A percentile compares a stretch with the other conserved stretches of the same genome.
These are phyloP conservation scores for Saitozyma podzolica DNA, from an alignment of 768 basidiomycete genomes.

Conservation along the genomic window DNA sequence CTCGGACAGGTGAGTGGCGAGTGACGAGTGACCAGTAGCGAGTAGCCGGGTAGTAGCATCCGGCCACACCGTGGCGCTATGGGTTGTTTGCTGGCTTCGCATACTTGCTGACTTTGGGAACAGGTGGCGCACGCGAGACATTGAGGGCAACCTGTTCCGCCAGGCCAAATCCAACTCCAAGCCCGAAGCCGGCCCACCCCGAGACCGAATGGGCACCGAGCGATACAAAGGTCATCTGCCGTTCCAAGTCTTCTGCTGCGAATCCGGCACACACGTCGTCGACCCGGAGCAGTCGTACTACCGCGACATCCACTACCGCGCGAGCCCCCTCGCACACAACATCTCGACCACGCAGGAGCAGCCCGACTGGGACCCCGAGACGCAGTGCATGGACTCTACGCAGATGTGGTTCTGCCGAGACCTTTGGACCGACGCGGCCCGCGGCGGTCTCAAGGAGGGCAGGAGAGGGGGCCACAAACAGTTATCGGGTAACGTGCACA, in stretches of 20 bases:
- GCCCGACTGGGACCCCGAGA: slow-evolving; percentile 72
- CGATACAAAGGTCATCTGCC: slow-evolving; percentile 90
- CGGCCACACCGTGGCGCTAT: neutral
- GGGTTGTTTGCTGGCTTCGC: neutral
- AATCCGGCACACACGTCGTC: slow-evolving; percentile 94
- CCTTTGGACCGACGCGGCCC: slow-evolving; percentile 87
- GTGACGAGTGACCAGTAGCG: neutral
- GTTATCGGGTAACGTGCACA: slow-evolving; percentile 32
- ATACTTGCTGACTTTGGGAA: neutral
- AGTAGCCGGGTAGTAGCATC: too few relatives aligned
- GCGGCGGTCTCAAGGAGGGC: slow-evolving; percentile 60
- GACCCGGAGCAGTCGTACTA: slow-evolving; percentile 97
- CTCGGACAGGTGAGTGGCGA: slow-evolving; percentile 75
- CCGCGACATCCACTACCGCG: slow-evolving; percentile 78
- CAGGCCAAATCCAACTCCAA: slow-evolving; percentile 93
- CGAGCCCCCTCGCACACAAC: slow-evolving; percentile 79
- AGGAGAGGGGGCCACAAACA: slow-evolving; percentile 42
- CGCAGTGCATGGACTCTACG: slow-evolving; percentile 87
- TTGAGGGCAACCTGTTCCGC: slow-evolving; percentile 96
- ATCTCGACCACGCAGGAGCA: slow-evolving; percentile 59
- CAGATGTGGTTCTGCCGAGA: slow-evolving; percentile 99
- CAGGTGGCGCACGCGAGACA: slow-evolving; percentile 96
- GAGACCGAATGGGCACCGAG: slow-evolving; percentile 74
- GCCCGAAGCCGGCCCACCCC: slow-evolving; percentile 85
- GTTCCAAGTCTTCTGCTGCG: slow-evolving; percentile 98